Evolutionary conservation across 2,329 filamentous ascomycete genomes (phyloP).

Genomic region (Byssothecium circinans): DNA sequence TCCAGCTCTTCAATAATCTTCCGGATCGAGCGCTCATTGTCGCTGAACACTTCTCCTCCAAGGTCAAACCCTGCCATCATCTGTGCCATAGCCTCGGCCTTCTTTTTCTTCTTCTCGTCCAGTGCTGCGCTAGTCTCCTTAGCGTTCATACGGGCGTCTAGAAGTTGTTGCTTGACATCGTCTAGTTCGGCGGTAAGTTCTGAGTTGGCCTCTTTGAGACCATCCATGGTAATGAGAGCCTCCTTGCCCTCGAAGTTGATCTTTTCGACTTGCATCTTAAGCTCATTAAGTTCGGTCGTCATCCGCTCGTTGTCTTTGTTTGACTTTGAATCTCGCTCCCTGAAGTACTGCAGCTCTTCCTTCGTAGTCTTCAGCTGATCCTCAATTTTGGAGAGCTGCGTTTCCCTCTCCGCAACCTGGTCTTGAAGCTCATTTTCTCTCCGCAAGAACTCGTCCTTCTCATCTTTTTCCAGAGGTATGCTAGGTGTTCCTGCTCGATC

Average conservation of each 20-base stretch:
- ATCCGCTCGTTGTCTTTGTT: constrained; percentile 90
- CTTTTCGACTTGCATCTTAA: constrained; percentile 96
- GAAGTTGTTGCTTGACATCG: constrained; percentile 91
- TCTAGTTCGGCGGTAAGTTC: constrained; percentile 92
- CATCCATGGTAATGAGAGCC: constrained; percentile 95
- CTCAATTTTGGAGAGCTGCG: constrained; percentile 75
- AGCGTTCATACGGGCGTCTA: constrained; percentile 94
- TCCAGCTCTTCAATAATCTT: constrained; percentile 84
- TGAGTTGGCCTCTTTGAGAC: constrained; percentile 90
- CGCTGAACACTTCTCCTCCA: constrained; percentile 87
- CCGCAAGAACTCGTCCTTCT: constrained; percentile 91
- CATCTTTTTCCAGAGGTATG: constrained; percentile 88
- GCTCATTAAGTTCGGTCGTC: constrained; percentile 82
- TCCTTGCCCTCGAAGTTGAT: constrained; percentile 96
- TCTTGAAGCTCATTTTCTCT: constrained; percentile 97
- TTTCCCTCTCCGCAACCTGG: constrained; percentile 90
- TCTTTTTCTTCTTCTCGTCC: constrained; percentile 98
- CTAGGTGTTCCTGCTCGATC: constrained; percentile 87
- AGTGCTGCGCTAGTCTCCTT: constrained; percentile 88
- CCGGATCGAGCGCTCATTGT: constrained; percentile 84
- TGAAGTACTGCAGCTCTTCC: constrained; percentile 81
- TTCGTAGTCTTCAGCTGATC: constrained; percentile 79
- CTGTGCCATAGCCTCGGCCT: constrained; percentile 98
- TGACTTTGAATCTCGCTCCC: constrained; percentile 80
- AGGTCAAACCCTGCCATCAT: constrained; percentile 99